Evolutionary conservation across 305 asterid species (phyloP), one percentile per base, ranked within the genome.

Genomic region (Fraxinus albicans): DNA sequence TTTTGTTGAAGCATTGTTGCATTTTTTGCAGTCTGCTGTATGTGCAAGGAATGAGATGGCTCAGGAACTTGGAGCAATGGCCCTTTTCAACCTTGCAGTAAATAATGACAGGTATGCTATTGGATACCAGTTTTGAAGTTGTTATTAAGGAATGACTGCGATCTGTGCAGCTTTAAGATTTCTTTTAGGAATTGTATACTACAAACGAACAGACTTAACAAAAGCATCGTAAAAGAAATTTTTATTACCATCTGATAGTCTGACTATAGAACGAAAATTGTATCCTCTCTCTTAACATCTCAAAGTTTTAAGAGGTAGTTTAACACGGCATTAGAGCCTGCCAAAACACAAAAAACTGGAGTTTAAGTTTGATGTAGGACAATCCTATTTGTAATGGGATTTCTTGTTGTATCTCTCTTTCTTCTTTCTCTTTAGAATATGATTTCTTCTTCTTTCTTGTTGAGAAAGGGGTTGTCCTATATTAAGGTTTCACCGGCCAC

Each of bases 51-150:
- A 86, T 78, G 89, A 83, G 82, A 81, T 82, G 86, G 99, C 99
- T 87, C 99, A 94, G 89, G 98, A 94, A 85, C 84, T 90, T 2
- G 99, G 97, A 44, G 94, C 99, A 17, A 97, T 97, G 98, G 98
- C 99, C 79, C 97, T 97, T 81, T 97, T 97, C 90, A 97, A 97
- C 90, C 97, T 97, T 79, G 98, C 98, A 1, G 99, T 97, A 81
- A 93, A 95, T 85, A 97, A 97, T 85, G 92, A 97, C 93, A 95
- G 99, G 99, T 97, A 86, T 73, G 40, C 29, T 58, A 44, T 36
- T 44, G 38, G 74, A 36, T 76, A 77, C 25, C 47, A 78, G 31
- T 82, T 70, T 29, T 82, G 69, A 75, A 38, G 69, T 58, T 35
- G n/a, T 29, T 47, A 19, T 47, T 27, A 34, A 25, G 35, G 38